Percentiles rank a stretch among this genome's conserved stretches.
Conservation (phyloP, 345 rosid genomes). For the Gossypium australe region DNA sequence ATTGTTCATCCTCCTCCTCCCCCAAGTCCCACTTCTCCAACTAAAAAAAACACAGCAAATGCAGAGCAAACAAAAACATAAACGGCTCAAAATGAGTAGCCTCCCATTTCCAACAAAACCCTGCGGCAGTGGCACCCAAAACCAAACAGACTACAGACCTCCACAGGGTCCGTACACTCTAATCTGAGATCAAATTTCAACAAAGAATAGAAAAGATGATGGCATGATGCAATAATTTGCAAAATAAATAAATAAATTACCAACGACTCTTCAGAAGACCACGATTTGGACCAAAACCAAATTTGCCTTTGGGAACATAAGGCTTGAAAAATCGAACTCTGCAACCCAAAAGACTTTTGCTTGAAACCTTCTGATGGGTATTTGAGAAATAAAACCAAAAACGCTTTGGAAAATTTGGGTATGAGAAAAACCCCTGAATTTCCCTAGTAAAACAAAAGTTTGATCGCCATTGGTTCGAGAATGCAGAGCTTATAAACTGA, state of each 20-base stretch:
- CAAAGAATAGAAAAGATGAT: neutral
- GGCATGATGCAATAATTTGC: too few relatives aligned
- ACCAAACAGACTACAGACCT: too few relatives aligned
- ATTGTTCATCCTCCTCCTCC: too few relatives aligned
- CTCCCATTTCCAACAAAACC: too few relatives aligned
- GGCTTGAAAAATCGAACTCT: conserved; percentile 29
- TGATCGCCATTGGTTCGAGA: conserved; percentile 28
- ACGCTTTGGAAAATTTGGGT: conserved; percentile 28
- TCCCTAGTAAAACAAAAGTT: conserved; percentile 14
- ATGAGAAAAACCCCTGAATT: conserved; percentile 28
- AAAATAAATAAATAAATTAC: conserved; percentile 19
- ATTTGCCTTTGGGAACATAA: conserved; percentile 9
- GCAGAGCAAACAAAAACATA: too few relatives aligned
- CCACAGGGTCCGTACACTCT: too few relatives aligned
- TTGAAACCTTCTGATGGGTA: conserved; percentile 23
- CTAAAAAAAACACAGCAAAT: too few relatives aligned
- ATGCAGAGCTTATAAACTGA: conserved; percentile 18
- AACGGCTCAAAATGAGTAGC: too few relatives aligned
- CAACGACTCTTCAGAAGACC: conserved; percentile 28
- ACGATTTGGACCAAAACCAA: conserved; percentile 9
- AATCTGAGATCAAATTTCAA: neutral
- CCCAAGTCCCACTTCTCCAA: too few relatives aligned
- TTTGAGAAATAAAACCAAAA: conserved; percentile 18
- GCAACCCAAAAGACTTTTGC: conserved; percentile 26
- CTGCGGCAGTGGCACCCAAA: too few relatives aligned